A percentile compares a stretch with the other conserved stretches of the same genome.
These are phyloP conservation scores for Alternaria triticina DNA, from an alignment of 2,329 filamentous ascomycete genomes.

Conservation along the genomic window DNA sequence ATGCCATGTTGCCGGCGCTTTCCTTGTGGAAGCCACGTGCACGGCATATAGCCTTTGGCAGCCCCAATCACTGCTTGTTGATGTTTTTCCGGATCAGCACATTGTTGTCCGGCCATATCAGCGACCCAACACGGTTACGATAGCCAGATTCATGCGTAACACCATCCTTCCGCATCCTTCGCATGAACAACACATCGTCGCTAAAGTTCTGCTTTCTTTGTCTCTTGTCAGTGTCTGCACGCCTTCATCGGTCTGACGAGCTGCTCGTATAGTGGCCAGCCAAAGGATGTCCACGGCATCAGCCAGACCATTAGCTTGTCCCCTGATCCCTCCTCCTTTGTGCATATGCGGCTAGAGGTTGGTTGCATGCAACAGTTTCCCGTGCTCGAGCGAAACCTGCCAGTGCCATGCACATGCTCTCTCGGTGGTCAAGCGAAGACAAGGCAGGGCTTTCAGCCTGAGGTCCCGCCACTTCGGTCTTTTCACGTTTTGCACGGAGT, in stretches of 20 bases:
- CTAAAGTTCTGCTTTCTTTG: slow-evolving; percentile 5
- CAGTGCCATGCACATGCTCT: slow-evolving; percentile 7
- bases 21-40: background rate
- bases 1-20: slow-evolving; percentile 5
- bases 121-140: slow-evolving; percentile 16
- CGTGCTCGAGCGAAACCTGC: slow-evolving; percentile 33
- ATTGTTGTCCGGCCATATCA: slow-evolving; percentile 8
- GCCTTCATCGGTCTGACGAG: slow-evolving; percentile 19
- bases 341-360: slow-evolving; percentile 49
- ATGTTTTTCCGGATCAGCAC: slow-evolving; percentile 7
- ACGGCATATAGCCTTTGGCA: slow-evolving; percentile 1
- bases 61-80: slow-evolving; percentile 1
- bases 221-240: slow-evolving; percentile 10
- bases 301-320: slow-evolving; percentile 20
- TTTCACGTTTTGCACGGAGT: slow-evolving; percentile 3
- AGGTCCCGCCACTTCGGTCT: slow-evolving; percentile 24
- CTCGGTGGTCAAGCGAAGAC: slow-evolving; percentile 8
- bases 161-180: background rate
- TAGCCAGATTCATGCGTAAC: slow-evolving; percentile 16
- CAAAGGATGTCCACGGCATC: slow-evolving; percentile 25
- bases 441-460: slow-evolving; percentile 17
- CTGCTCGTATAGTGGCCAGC: slow-evolving; percentile 22
- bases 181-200: slow-evolving; percentile 11
- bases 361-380: slow-evolving; percentile 41
- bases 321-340: slow-evolving; percentile 33